Conservation (phyloP, 306 rosid species). For the Nissolia schottii region DNA sequence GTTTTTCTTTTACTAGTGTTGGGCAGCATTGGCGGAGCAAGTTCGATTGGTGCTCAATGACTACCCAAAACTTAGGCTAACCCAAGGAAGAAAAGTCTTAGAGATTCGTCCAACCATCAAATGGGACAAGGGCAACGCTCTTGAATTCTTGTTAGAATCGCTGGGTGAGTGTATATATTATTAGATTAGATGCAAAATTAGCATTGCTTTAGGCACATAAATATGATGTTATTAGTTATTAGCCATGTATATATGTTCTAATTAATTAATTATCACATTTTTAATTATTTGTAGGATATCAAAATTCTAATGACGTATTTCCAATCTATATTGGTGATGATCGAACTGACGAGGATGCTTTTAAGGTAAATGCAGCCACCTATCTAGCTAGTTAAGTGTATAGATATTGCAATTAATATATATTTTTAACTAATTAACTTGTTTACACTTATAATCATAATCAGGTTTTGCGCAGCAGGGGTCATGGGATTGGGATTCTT, state of each 20-base stretch:
- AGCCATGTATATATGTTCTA: neutral
- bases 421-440: neutral
- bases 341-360: constrained; percentile 92
- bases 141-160: constrained; percentile 74
- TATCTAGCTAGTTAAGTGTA: neutral
- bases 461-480: constrained; percentile 64
- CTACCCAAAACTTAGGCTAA: constrained; percentile 70
- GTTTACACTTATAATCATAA: neutral
- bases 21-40: constrained; percentile 72
- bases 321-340: constrained; percentile 94
- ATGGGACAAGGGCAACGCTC: constrained; percentile 98
- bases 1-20: constrained; percentile 44
- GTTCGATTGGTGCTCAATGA: constrained; percentile 62
- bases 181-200: neutral
- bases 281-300: constrained; percentile 46
- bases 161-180: constrained; percentile 41
- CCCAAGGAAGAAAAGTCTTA: constrained; percentile 80
- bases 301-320: constrained; percentile 59
- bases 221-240: neutral
- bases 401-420: neutral
- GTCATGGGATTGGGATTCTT: constrained; percentile 85
- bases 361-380: constrained; percentile 52
- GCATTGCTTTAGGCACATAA: neutral
- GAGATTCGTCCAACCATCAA: constrained; percentile 90
- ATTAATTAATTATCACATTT: neutral